These are phyloP conservation scores for Gryganskiella cystojenkinii DNA, from an alignment of 192 early-diverging fungal species.

Conservation along the genomic window DNA sequence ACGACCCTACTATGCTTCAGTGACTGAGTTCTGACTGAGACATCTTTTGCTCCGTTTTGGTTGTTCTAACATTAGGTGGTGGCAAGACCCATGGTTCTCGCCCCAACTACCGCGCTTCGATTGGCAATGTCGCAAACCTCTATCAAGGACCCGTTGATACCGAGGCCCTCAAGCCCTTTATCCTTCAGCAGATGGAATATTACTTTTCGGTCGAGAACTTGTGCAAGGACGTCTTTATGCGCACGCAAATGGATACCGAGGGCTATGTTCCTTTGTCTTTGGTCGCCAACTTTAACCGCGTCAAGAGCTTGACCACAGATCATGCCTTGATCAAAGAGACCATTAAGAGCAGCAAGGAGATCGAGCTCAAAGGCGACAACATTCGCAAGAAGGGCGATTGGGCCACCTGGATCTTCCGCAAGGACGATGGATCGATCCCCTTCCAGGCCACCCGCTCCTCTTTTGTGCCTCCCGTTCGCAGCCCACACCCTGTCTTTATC, in stretches of 20 bases:
- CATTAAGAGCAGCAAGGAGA: slow-evolving; percentile 58
- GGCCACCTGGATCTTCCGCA: slow-evolving; percentile 89
- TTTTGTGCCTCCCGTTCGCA: slow-evolving; percentile 44
- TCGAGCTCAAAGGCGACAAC: slow-evolving; percentile 70
- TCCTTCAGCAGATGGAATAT: slow-evolving; percentile 85
- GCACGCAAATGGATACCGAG: slow-evolving; percentile 88
- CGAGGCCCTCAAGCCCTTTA: slow-evolving; percentile 63
- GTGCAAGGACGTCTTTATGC: slow-evolving; percentile 95
- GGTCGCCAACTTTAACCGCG: slow-evolving; percentile 90
- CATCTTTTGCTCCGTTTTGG: too few species aligned
- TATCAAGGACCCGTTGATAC: slow-evolving; percentile 20
- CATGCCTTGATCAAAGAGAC: slow-evolving; percentile 70
- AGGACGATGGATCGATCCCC: slow-evolving; percentile 54
- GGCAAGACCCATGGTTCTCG: slow-evolving; percentile 21
- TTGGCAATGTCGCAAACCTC: slow-evolving; percentile 31
- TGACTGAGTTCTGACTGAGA: background rate
- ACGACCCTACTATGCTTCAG: background rate
- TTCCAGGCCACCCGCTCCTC: slow-evolving; percentile 39
- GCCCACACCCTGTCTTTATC: slow-evolving; percentile 25
- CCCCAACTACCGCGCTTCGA: slow-evolving; percentile 35
- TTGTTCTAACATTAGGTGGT: slow-evolving; percentile 15
- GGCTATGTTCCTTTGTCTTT: slow-evolving; percentile 86
- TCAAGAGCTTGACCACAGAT: slow-evolving; percentile 78
- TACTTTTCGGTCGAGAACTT: slow-evolving; percentile 98
- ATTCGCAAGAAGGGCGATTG: slow-evolving; percentile 82